Percentiles rank a stretch among this genome's conserved stretches.
phyloP scores from a whole-genome alignment of 108 stramenopile genomes.

The Fragilariopsis cylindrus region DNA sequence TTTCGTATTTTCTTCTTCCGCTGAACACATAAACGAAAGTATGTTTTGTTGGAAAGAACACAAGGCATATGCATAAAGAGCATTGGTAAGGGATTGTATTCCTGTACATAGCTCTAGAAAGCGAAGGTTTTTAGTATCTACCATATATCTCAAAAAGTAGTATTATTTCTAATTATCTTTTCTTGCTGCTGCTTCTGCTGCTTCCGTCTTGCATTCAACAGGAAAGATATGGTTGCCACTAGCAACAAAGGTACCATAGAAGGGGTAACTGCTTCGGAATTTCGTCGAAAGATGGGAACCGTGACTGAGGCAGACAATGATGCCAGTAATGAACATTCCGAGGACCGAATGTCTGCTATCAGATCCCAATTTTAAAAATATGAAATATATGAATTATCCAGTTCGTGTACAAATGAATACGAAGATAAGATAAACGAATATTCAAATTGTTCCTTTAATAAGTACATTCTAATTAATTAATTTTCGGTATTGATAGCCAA shows the following conservation, averaged over 20 bases:
- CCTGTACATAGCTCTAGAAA: no score
- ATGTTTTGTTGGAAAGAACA: slow-evolving; percentile 73
- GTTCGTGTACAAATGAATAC: no score
- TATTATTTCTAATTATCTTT: background rate
- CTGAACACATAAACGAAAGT: background rate
- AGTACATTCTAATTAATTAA: no score
- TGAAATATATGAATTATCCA: no score
- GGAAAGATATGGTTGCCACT: slow-evolving; percentile 17
- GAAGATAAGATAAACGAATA: no score
- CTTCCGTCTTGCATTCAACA: background rate
- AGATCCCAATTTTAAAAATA: no score
- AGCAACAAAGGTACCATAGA: slow-evolving; percentile 14
- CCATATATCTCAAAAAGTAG: background rate
- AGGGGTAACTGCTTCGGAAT: slow-evolving; percentile 3
- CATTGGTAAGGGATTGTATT: slow-evolving; percentile 75
- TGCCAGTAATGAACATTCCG: no score
- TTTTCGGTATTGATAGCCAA: no score
- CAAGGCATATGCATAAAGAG: slow-evolving; percentile 54
- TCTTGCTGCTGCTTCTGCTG: background rate
- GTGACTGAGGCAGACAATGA: background rate
- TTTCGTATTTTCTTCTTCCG: background rate
- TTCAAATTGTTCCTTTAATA: no score
- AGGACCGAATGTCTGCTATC: no score
- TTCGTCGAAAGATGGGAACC: slow-evolving; percentile 6
- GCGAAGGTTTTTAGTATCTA: background rate